phyloP scores from a whole-genome alignment of 1,284 basidiomycete species.

The Phylloboletellus chloephorus region DNA sequence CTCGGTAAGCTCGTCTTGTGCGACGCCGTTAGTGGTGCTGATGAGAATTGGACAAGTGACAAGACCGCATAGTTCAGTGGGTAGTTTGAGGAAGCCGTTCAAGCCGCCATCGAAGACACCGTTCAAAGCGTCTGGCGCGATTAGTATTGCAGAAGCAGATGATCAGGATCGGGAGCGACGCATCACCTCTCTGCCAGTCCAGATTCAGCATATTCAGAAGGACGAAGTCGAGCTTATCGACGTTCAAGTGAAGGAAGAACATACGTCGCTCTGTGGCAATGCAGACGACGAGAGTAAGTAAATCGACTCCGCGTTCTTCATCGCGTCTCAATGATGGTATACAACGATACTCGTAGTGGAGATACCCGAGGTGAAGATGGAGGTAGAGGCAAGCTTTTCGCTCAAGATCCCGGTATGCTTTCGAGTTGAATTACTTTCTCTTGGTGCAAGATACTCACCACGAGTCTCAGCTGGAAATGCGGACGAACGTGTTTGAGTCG shows the following conservation, averaged over 20 bases:
- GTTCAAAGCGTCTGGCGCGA: slow-evolving; percentile 33
- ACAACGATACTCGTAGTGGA: slow-evolving; percentile 18
- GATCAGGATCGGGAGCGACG: background rate
- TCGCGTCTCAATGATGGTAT: background rate
- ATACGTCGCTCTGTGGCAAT: background rate
- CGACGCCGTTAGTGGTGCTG: background rate
- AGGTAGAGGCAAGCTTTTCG: slow-evolving; percentile 54
- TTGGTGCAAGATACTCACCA: background rate
- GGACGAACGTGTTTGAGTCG: slow-evolving; percentile 28
- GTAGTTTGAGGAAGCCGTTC: slow-evolving; percentile 46
- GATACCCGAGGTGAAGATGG: slow-evolving; percentile 40
- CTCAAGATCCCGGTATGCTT: slow-evolving; percentile 53
- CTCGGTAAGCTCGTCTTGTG: slow-evolving; percentile 31
- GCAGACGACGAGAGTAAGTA: slow-evolving; percentile 12
- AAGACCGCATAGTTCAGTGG: slow-evolving; percentile 38
- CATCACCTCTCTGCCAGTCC: background rate
- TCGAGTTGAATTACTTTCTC: too few species aligned
- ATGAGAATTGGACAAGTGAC: slow-evolving; percentile 32
- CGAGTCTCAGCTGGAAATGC: slow-evolving; percentile 26
- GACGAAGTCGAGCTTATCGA: slow-evolving; percentile 19
- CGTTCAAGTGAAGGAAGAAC: slow-evolving; percentile 1
- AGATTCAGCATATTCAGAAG: background rate
- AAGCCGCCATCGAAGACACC: slow-evolving; percentile 32
- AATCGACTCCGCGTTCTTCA: background rate
- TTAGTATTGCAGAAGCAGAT: background rate